Percentiles rank a stretch among this genome's conserved stretches.
Evolutionary conservation across 306 rosid genomes (phyloP).

Genomic region (Cucumis cinereus): DNA sequence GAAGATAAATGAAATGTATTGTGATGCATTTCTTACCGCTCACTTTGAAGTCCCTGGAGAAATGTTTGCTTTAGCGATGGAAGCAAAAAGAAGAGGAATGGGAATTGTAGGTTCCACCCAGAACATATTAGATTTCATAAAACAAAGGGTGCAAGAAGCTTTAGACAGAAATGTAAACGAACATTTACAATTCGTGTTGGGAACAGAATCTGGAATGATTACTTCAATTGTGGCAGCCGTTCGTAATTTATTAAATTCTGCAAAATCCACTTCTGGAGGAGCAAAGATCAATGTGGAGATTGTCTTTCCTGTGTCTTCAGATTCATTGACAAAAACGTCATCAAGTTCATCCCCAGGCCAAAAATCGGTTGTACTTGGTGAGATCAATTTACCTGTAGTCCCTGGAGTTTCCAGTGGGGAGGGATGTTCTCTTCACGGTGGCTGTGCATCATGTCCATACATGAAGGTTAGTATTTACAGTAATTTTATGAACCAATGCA

Average conservation of each 20-base stretch:
- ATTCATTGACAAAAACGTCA: conserved; percentile 57
- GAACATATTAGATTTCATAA: conserved; percentile 82
- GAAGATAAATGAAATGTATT: conserved; percentile 79
- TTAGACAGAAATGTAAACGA: conserved; percentile 67
- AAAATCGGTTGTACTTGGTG: conserved; percentile 30
- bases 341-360: conserved; percentile 30
- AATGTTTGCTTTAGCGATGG: conserved; percentile 97
- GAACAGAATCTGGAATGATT: conserved; percentile 97
- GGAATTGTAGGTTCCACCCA: conserved; percentile 90
- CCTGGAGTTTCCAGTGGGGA: conserved; percentile 91
- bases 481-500: background rate
- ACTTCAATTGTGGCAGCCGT: conserved; percentile 81
- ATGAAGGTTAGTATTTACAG: conserved; percentile 58
- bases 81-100: conserved; percentile 98
- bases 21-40: conserved; percentile 93
- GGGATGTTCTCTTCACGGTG: conserved; percentile 91
- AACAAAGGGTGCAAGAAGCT: conserved; percentile 71
- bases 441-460: conserved; percentile 98
- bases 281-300: conserved; percentile 65
- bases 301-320: conserved; percentile 92
- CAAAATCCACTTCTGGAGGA: conserved; percentile 30
- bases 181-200: conserved; percentile 84
- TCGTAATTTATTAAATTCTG: conserved; percentile 47
- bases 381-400: conserved; percentile 43
- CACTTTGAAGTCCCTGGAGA: conserved; percentile 99